A percentile compares a stretch with the other conserved stretches of the same genome.
Evolutionary conservation across 1,284 basidiomycete genomes (phyloP).

Genomic region (Athelia psychrophila): DNA sequence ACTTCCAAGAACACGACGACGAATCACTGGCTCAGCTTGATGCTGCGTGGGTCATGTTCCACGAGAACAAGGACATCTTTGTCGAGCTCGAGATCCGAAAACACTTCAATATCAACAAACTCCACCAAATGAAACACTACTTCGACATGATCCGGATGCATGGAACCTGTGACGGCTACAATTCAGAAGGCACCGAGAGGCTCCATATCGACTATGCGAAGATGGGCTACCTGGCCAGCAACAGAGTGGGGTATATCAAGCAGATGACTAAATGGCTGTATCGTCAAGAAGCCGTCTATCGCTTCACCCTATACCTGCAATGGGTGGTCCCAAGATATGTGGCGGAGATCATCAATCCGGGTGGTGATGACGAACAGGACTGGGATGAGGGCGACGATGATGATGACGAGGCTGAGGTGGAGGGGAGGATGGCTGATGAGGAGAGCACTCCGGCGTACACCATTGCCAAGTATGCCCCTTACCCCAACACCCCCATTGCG

Average conservation of each 20-base stretch:
- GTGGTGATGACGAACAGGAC: too few relatives aligned
- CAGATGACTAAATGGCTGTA: constrained; percentile 32
- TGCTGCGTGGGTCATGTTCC: constrained; percentile 18
- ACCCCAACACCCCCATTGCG: too few relatives aligned
- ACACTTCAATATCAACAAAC: constrained; percentile 26
- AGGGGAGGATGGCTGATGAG: too few relatives aligned
- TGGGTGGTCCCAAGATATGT: neutral
- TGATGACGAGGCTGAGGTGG: too few relatives aligned
- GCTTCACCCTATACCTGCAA: constrained; percentile 5
- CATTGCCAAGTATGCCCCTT: too few relatives aligned
- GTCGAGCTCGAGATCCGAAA: constrained; percentile 10
- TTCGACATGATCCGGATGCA: constrained; percentile 12
- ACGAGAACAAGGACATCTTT: constrained; percentile 26
- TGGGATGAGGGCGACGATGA: neutral
- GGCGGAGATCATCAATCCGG: neutral
- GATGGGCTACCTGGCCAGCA: constrained; percentile 16
- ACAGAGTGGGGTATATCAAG: constrained; percentile 18
- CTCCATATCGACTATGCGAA: constrained; percentile 24
- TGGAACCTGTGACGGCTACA: constrained; percentile 20
- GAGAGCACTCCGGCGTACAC: too few relatives aligned
- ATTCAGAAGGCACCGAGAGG: constrained; percentile 21
- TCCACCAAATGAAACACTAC: constrained; percentile 25
- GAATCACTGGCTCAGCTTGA: constrained; percentile 15
- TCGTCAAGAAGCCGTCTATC: constrained; percentile 21
- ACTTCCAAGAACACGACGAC: constrained; percentile 14